phyloP scores from a whole-genome alignment of 2,329 filamentous ascomycete species.

The Hypoxylon sp. region DNA sequence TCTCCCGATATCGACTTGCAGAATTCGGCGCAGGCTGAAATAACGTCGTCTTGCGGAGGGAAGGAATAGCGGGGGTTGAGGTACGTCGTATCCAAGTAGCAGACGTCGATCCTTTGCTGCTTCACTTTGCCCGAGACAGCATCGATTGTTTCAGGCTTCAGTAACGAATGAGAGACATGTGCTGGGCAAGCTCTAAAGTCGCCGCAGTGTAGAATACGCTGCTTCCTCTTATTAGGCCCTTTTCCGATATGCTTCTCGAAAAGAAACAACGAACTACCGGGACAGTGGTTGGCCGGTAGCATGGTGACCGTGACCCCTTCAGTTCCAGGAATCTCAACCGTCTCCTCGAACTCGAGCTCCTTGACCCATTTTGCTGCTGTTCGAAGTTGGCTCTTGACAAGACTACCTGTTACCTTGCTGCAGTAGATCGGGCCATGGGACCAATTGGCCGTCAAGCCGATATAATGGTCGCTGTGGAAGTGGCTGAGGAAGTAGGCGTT shows the following conservation, averaged over 20 bases:
- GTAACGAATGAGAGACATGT: conserved; percentile 84
- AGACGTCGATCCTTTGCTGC: conserved; percentile 92
- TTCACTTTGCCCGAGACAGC: conserved; percentile 76
- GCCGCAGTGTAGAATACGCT: conserved; percentile 92
- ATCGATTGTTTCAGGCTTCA: conserved; percentile 82
- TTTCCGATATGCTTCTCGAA: conserved; percentile 84
- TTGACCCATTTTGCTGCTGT: conserved; percentile 90
- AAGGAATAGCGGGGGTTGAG: conserved; percentile 96
- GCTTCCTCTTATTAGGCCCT: conserved; percentile 71
- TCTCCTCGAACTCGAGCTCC: conserved; percentile 86
- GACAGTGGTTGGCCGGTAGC: conserved; percentile 97
- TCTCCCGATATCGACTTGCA: conserved; percentile 83
- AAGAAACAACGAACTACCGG: conserved; percentile 92
- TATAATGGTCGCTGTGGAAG: conserved; percentile 98
- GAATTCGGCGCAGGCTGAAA: conserved; percentile 87
- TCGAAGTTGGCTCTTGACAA: conserved; percentile 87
- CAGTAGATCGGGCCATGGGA: conserved; percentile 96
- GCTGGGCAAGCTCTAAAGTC: conserved; percentile 93
- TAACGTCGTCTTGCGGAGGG: conserved; percentile 88
- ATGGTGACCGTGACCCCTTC: conserved; percentile 90
- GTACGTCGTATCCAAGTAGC: conserved; percentile 98
- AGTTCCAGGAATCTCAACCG: conserved; percentile 83
- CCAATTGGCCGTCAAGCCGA: conserved; percentile 91
- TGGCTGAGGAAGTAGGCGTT: conserved; percentile 97
- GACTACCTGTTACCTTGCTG: conserved; percentile 90